Conservation (phyloP, 257 asterid species). For the Penstemon barbatus region DNA sequence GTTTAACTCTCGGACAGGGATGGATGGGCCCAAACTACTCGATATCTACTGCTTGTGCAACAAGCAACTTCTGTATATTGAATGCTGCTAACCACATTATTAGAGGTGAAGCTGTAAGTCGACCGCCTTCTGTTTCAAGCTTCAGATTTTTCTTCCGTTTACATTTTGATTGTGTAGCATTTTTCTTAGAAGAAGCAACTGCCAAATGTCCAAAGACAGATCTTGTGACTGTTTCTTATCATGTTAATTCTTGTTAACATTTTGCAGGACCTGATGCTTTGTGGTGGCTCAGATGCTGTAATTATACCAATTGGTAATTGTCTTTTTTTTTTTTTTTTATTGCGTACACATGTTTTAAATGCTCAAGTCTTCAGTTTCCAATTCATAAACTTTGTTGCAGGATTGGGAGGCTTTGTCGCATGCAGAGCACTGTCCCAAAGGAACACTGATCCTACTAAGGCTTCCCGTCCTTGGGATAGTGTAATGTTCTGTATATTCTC, state of each 20-base stretch:
- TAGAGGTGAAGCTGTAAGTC: constrained; percentile 97
- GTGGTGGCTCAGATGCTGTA: constrained; percentile 97
- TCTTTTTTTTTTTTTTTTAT: constrained; percentile 7
- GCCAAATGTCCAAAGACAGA: constrained; percentile 7
- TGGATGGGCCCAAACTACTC: constrained; percentile 99
- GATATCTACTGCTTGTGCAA: constrained; percentile 96
- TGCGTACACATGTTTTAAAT: constrained; percentile 18
- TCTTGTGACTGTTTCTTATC: constrained; percentile 12
- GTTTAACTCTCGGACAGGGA: constrained; percentile 56
- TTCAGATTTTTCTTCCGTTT: constrained; percentile 21
- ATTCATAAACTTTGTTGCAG: constrained; percentile 45
- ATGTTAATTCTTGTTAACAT: constrained; percentile 26
- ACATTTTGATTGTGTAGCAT: constrained; percentile 22
- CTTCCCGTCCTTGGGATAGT: constrained; percentile 96
- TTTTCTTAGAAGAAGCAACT: constrained; percentile 8
- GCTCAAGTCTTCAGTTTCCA: constrained; percentile 18
- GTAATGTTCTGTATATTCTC: constrained; percentile 49
- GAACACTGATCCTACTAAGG: constrained; percentile 84
- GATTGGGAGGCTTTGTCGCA: constrained; percentile 94
- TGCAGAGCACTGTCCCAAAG: constrained; percentile 89
- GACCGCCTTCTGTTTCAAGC: constrained; percentile 29
- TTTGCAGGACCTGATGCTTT: constrained; percentile 92
- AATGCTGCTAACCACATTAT: constrained; percentile 95
- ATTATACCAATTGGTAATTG: constrained; percentile 84
- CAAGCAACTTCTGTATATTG: constrained; percentile 92